Percentiles rank a stretch among this genome's conserved stretches.
phyloP scores from a whole-genome alignment of 2,329 filamentous ascomycete genomes.

The Neofusicoccum laricinum region DNA sequence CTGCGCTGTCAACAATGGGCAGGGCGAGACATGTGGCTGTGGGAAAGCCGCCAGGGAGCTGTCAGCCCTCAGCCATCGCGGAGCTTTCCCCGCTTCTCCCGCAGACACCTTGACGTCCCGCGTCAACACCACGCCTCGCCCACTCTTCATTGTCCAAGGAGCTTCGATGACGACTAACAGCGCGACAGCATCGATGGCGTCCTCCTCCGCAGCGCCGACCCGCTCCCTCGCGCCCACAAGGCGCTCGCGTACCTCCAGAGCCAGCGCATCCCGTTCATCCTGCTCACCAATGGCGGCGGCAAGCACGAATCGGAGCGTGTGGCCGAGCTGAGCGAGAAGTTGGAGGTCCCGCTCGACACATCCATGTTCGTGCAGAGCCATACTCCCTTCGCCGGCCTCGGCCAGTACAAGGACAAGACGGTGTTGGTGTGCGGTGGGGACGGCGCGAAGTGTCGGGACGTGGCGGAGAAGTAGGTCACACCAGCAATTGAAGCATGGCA shows the following conservation, averaged over 20 bases:
- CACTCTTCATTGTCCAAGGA: not conserved
- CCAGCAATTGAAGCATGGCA: not conserved
- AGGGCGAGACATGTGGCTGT: not conserved
- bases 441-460: constrained; percentile 59
- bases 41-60: not conserved
- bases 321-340: constrained; percentile 63
- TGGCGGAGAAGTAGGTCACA: constrained; percentile 60
- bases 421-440: constrained; percentile 50
- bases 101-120: constrained; percentile 35
- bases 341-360: constrained; percentile 62
- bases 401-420: constrained; percentile 56
- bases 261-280: constrained; percentile 82
- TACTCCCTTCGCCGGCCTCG: constrained; percentile 72
- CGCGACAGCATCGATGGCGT: constrained; percentile 79
- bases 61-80: constrained; percentile 24
- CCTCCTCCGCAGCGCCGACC: constrained; percentile 76
- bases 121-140: not conserved
- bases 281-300: constrained; percentile 94
- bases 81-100: constrained; percentile 2
- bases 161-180: constrained; percentile 26
- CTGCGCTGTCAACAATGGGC: not conserved
- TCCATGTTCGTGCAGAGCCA: constrained; percentile 84
- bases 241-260: constrained; percentile 70
- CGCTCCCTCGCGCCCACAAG: constrained; percentile 74
- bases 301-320: constrained; percentile 74